Evolutionary conservation across 345 rosid genomes (phyloP).

Genomic region (Eucalyptus coolabah): DNA sequence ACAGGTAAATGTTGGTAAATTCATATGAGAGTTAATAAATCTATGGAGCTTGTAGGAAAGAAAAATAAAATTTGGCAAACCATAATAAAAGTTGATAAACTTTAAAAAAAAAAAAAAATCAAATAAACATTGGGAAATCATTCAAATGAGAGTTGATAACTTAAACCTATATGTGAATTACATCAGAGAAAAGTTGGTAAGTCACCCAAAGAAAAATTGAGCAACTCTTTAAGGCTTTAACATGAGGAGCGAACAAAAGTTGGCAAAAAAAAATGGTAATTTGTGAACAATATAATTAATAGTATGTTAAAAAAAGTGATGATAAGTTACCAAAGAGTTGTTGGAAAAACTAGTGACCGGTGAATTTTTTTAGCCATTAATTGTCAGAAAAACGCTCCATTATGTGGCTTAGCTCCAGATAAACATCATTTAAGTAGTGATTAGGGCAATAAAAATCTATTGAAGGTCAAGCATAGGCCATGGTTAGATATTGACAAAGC

Average conservation of each 20-base stretch:
- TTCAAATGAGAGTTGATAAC: not conserved
- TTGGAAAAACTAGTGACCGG: not conserved
- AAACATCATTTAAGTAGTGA: not conserved
- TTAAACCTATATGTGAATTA: not conserved
- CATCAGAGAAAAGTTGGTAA: no score
- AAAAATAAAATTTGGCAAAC: not conserved
- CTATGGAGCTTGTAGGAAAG: not conserved
- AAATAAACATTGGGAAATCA: not conserved
- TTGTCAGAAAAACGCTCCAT: not conserved
- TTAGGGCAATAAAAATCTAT: not conserved
- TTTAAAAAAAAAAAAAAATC: not conserved
- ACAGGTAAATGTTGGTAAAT: no score
- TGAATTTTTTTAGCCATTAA: not conserved
- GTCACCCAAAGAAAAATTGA: not conserved
- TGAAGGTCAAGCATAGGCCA: not conserved
- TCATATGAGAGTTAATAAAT: not conserved
- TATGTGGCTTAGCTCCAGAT: not conserved
- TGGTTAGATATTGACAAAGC: not conserved
- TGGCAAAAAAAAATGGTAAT: not conserved
- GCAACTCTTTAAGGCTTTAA: not conserved
- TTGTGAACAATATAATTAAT: no score
- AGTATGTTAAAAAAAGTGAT: not conserved
- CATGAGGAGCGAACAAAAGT: not conserved
- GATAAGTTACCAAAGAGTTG: not conserved
- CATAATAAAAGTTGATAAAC: no score